phyloP scores from a whole-genome alignment of 495 filamentous ascomycete species.

The Penicillium flavigenum region DNA sequence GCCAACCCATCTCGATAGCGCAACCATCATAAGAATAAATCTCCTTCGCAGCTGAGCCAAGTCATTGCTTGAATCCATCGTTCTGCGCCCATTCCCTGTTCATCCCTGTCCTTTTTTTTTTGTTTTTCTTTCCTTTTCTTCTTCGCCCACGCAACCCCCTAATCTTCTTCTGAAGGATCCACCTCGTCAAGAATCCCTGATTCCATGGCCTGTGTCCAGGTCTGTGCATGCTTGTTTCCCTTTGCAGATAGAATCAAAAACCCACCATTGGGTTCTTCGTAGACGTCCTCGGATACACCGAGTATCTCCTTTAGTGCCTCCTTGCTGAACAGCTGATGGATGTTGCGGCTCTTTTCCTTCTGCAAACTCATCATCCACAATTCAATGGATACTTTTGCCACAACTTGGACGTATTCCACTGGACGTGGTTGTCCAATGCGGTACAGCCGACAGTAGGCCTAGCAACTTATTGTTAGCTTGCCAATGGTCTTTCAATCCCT shows the following conservation, averaged over 20 bases:
- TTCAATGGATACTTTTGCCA: constrained; percentile 53
- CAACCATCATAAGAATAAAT: not conserved
- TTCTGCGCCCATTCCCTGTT: not conserved
- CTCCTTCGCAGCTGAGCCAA: not conserved
- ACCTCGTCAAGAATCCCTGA: not conserved
- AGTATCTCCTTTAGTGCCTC: not conserved
- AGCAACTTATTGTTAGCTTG: constrained; percentile 9
- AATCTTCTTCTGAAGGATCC: not conserved
- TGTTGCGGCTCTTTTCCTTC: not conserved
- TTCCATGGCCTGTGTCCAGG: not conserved
- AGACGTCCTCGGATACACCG: not conserved
- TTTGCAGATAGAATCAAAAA: not conserved
- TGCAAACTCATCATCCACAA: constrained; percentile 46
- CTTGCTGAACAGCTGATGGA: not conserved
- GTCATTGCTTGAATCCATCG: not conserved
- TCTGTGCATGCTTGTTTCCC: not conserved
- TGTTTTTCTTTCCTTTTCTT: too few relatives aligned
- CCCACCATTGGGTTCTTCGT: not conserved
- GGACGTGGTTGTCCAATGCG: constrained; percentile 60
- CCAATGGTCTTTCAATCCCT: not conserved
- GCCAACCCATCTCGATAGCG: too few relatives aligned
- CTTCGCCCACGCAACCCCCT: not conserved
- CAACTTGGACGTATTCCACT: constrained; percentile 54
- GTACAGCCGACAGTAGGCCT: constrained; percentile 63
- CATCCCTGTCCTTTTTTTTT: not conserved